phyloP scores from a whole-genome alignment of 768 basidiomycete genomes.

The Candolleomyces eurysporus region DNA sequence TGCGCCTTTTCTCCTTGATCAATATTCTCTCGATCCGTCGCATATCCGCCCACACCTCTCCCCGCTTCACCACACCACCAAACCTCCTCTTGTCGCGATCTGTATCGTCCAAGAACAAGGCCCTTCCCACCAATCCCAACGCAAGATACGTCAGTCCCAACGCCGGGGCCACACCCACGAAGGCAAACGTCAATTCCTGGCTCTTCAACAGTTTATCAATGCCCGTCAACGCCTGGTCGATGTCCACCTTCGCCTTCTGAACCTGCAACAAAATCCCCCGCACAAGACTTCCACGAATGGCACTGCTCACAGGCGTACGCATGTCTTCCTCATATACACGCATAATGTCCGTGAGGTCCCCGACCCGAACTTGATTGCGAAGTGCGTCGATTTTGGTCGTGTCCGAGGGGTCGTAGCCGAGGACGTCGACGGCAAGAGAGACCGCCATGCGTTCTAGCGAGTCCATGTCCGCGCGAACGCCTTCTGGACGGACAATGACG shows the following conservation, averaged over 20 bases:
- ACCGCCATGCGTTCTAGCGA: slow-evolving; percentile 92
- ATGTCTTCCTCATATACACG: slow-evolving; percentile 91
- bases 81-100: background rate
- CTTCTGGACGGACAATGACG: slow-evolving; percentile 75
- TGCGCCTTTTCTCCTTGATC: background rate
- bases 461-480: slow-evolving; percentile 85
- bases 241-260: slow-evolving; percentile 96
- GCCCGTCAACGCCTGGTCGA: slow-evolving; percentile 84
- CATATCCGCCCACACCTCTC: slow-evolving; percentile 10
- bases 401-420: slow-evolving; percentile 46
- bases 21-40: slow-evolving; percentile 6
- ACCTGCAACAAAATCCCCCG: slow-evolving; percentile 88
- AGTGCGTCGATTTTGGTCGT: slow-evolving; percentile 64
- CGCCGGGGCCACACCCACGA: slow-evolving; percentile 93
- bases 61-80: background rate
- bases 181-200: slow-evolving; percentile 94
- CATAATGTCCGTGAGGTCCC: slow-evolving; percentile 86
- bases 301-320: slow-evolving; percentile 80
- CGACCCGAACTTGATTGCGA: slow-evolving; percentile 62
- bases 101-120: background rate
- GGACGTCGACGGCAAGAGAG: slow-evolving; percentile 77
- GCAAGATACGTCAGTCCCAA: slow-evolving; percentile 72
- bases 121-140: background rate
- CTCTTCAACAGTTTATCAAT: slow-evolving; percentile 93
- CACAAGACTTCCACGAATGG: slow-evolving; percentile 74